Percentiles rank a stretch among this genome's conserved stretches.
These are phyloP conservation scores for Xylaria longipes DNA, from an alignment of 495 filamentous ascomycete species.

Conservation along the genomic window DNA sequence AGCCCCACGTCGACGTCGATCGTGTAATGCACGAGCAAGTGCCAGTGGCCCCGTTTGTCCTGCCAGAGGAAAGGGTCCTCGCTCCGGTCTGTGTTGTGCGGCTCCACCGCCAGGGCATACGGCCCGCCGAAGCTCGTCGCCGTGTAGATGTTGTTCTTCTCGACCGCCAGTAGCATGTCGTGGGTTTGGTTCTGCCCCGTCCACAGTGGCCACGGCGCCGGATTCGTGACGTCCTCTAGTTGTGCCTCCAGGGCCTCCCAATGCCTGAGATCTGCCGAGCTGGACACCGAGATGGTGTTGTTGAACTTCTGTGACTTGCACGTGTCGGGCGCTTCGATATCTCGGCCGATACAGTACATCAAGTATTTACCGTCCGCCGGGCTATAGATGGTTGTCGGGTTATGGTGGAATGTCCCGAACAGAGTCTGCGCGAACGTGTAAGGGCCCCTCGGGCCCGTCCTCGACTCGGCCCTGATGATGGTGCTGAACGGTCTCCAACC, in stretches of 20 bases:
- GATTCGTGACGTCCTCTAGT: constrained; percentile 38
- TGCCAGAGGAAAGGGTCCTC: constrained; percentile 53
- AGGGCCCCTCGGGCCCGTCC: constrained; percentile 43
- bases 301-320: constrained; percentile 34
- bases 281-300: constrained; percentile 35
- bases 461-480: constrained; percentile 46
- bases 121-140: constrained; percentile 23
- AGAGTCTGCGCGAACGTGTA: constrained; percentile 44
- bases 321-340: constrained; percentile 29
- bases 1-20: constrained; percentile 45
- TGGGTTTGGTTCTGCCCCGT: constrained; percentile 21
- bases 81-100: constrained; percentile 35
- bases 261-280: constrained; percentile 26
- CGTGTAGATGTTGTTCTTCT: constrained; percentile 32
- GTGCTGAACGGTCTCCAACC: constrained; percentile 48
- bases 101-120: constrained; percentile 28
- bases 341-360: constrained; percentile 47
- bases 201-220: constrained; percentile 41
- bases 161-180: constrained; percentile 30
- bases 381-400: constrained; percentile 46
- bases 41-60: constrained; percentile 50
- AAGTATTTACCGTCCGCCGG: constrained; percentile 43
- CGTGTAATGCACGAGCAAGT: constrained; percentile 45
- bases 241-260: constrained; percentile 27
- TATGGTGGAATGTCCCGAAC: constrained; percentile 45